Evolutionary conservation across 148 eudicot genomes (phyloP).

Genomic region (Fagopyrum homotropicum): DNA sequence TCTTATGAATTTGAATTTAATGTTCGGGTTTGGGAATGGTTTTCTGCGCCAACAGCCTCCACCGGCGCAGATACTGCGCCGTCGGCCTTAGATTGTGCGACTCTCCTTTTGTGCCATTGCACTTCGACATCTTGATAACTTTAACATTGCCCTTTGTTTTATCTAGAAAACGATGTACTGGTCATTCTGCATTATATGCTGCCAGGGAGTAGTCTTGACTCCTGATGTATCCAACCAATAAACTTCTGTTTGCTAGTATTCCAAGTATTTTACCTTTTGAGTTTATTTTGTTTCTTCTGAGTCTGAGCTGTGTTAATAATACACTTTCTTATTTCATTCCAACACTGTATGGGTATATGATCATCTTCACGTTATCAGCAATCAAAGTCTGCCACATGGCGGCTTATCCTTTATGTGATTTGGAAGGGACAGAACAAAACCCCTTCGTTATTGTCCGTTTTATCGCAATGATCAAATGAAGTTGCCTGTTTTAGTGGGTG

Average conservation of each 20-base stretch:
- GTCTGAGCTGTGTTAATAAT: neutral
- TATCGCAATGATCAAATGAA: neutral
- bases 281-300: neutral
- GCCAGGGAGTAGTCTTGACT: neutral
- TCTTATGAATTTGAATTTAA: neutral
- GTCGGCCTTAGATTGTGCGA: no score
- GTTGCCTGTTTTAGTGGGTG: neutral
- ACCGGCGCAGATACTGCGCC: no score
- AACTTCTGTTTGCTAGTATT: neutral
- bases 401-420: neutral
- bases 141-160: neutral
- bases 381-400: neutral
- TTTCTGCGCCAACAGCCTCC: no score
- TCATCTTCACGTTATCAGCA: neutral
- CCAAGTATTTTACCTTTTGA: neutral
- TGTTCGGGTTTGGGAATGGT: no score
- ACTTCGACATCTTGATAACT: no score
- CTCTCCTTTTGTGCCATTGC: no score
- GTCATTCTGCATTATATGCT: neutral
- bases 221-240: neutral
- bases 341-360: neutral
- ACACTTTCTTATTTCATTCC: neutral
- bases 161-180: neutral
- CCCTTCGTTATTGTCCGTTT: neutral
- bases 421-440: neutral